These are phyloP conservation scores for Penicillium polonicum DNA, from an alignment of 2,329 filamentous ascomycete genomes.

Conservation along the genomic window DNA sequence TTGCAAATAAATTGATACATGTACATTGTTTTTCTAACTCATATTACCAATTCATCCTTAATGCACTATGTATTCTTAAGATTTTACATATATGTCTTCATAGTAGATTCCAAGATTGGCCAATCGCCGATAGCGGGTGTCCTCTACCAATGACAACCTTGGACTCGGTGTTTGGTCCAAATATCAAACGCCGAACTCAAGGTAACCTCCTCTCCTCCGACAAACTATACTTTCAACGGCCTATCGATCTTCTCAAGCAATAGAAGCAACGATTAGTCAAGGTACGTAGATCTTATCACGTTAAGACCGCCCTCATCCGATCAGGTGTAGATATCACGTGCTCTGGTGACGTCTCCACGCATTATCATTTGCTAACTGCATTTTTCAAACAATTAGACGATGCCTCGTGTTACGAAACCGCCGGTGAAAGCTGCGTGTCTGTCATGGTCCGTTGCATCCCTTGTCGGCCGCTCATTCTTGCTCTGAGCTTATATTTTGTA, in stretches of 20 bases:
- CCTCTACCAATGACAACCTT: neutral
- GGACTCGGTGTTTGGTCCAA: neutral
- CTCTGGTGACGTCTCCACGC: neutral
- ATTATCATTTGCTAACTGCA: neutral
- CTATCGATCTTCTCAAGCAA: neutral
- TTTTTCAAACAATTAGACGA: neutral
- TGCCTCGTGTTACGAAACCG: neutral
- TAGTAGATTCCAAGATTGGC: neutral
- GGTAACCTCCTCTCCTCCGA: neutral
- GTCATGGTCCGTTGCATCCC: neutral
- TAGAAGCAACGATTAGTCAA: neutral
- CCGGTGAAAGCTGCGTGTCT: conserved; percentile 4
- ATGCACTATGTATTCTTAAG: neutral
- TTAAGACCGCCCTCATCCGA: neutral
- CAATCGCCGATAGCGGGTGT: neutral
- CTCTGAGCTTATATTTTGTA: neutral
- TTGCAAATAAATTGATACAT: conserved; percentile 7
- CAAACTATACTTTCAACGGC: neutral
- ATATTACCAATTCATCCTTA: neutral
- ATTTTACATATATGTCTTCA: neutral
- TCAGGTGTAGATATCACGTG: conserved; percentile 7
- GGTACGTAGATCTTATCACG: neutral
- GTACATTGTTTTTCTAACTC: neutral
- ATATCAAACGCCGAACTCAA: neutral
- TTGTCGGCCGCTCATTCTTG: neutral